phyloP scores from a whole-genome alignment of 1,139 yeast genomes.

The Blastobotrys arbuscula region DNA sequence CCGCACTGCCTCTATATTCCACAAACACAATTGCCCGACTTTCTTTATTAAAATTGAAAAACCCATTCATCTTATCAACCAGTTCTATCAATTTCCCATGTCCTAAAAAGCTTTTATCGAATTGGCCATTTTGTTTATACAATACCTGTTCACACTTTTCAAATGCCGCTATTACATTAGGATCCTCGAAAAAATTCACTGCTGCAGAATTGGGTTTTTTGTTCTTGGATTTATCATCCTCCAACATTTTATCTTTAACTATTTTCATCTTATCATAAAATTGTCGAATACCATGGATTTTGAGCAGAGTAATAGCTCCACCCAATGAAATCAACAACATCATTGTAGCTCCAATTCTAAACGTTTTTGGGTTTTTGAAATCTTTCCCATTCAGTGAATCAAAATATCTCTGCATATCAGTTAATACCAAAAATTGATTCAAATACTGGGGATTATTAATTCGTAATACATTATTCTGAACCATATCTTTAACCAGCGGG shows the following conservation, averaged over 20 bases:
- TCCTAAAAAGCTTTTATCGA: conserved; percentile 44
- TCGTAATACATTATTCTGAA: conserved; percentile 55
- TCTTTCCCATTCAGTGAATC: conserved; percentile 5
- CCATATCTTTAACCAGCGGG: conserved; percentile 62
- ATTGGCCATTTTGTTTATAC: conserved; percentile 22
- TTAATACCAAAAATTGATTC: conserved; percentile 68
- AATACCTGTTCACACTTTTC: conserved; percentile 42
- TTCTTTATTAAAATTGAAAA: conserved; percentile 36
- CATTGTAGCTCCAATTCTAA: conserved; percentile 28
- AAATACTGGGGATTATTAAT: conserved; percentile 57
- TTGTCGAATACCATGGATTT: conserved; percentile 75
- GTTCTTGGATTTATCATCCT: conserved; percentile 17
- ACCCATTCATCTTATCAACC: conserved; percentile 50
- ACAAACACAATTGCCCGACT: conserved; percentile 84
- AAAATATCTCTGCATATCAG: conserved; percentile 46
- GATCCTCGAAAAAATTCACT: conserved; percentile 45
- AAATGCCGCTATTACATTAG: conserved; percentile 43
- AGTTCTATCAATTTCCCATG: conserved; percentile 73
- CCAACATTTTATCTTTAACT: conserved; percentile 15
- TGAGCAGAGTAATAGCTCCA: conserved; percentile 45
- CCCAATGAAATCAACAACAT: conserved; percentile 71
- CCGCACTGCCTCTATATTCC: conserved; percentile 81
- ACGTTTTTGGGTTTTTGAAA: conserved; percentile 21
- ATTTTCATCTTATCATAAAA: conserved; percentile 49
- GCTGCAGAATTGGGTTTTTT: conserved; percentile 27